Evolutionary conservation across 2,329 filamentous ascomycete genomes (phyloP), one percentile per base, ranked within the genome.

Genomic region (Fusarium mangiferae): DNA sequence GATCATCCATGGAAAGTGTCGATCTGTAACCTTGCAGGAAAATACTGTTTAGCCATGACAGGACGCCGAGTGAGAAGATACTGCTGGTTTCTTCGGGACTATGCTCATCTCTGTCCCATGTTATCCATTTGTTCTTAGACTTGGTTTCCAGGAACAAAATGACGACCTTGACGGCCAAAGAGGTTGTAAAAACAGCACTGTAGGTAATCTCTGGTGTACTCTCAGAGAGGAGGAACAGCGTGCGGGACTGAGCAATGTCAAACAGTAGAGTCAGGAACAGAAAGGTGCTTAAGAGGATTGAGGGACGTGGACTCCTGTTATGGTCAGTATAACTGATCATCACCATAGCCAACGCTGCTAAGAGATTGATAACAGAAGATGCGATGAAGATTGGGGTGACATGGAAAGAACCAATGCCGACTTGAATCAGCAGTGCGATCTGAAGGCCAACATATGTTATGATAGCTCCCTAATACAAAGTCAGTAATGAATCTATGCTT

Each of bases 221-320:
- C 17, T 54, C 39, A 45, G 73, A 74, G 38, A 78, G 70, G 30
- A 87, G 77, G 79, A 83, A 87, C 4, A 84, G 66, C 0, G 85
- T 87, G 13, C 87, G 80, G 0, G 79, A 78, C 64, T 84, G 84
- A 0, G 81, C 81, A 13, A 81, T 74, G 44, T 88, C 87, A 20
- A 87, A 80, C 6, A 88, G 72, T 0, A 85, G 70, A 7, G 83
- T 84, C 13, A 86, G 49, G 17, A 83, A 73, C 9, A 88, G 71
- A 60, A 84, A 88, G 18, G 73, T 67, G 28, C 71, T 81, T 15
- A 88, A 75, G 7, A 88, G 60, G 0, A 83, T 76, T 0, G 86
- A 88, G 1, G 86, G 85, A 6, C 84, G 79, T 0, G 78, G 79
- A 9, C 83, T 79, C n/a, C 71, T 81, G 60, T 70, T 67, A 63